Percentiles rank a stretch among this genome's conserved stretches.
Conservation (phyloP, 768 basidiomycete genomes). For the Termitomyces sp. region DNA sequence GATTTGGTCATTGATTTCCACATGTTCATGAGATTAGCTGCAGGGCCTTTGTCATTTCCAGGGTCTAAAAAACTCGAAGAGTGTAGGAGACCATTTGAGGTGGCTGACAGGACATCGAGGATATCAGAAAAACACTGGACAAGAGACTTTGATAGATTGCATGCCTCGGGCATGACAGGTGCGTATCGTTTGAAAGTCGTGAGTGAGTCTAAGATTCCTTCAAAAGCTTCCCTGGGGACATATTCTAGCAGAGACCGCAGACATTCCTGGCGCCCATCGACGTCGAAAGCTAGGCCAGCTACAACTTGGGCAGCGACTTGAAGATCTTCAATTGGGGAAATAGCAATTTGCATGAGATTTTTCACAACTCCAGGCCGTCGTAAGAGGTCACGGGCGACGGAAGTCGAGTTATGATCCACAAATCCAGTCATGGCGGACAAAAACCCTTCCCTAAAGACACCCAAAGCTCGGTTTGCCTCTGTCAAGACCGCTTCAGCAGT, state of each 20-base stretch:
- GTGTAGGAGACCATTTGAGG: constrained; percentile 66
- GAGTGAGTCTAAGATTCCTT: constrained; percentile 69
- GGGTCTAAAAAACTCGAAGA: constrained; percentile 44
- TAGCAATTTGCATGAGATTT: constrained; percentile 59
- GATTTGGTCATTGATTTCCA: constrained; percentile 83
- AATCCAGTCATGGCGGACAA: constrained; percentile 56
- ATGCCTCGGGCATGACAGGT: constrained; percentile 71
- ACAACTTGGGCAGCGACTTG: constrained; percentile 74
- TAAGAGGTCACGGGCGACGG: constrained; percentile 52
- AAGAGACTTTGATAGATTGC: constrained; percentile 81
- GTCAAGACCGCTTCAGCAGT: constrained; percentile 33
- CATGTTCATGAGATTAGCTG: constrained; percentile 55
- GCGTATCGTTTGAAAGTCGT: constrained; percentile 61
- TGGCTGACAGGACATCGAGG: constrained; percentile 80
- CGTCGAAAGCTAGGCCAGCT: constrained; percentile 83
- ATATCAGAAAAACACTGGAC: constrained; percentile 92
- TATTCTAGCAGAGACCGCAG: constrained; percentile 74
- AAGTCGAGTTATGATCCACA: constrained; percentile 54
- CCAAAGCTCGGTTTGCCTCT: constrained; percentile 59
- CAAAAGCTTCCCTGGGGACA: constrained; percentile 58
- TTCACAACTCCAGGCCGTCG: constrained; percentile 49
- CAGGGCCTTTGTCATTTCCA: constrained; percentile 38
- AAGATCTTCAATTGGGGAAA: constrained; percentile 77
- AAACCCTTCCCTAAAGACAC: constrained; percentile 56
- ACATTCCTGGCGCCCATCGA: constrained; percentile 85